Evolutionary conservation across 2,329 filamentous ascomycete genomes (phyloP).

Genomic region (Sporothrix globosa): DNA sequence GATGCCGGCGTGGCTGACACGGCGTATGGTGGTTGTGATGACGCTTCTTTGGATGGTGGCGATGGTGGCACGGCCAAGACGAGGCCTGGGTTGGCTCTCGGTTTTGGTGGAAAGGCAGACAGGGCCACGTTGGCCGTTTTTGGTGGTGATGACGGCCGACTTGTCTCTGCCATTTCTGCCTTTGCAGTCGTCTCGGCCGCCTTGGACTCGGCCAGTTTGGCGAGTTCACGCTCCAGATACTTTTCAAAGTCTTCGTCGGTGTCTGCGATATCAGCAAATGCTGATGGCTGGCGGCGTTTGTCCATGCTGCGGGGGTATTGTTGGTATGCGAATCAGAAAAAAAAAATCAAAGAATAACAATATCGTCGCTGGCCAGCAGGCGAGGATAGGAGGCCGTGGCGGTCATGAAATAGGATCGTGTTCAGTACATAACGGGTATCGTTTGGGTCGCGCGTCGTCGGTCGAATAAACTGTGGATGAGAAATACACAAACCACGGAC

Average conservation of each 20-base stretch:
- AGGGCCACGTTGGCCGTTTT: neutral
- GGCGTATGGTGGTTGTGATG: neutral
- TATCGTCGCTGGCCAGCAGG: conserved; percentile 22
- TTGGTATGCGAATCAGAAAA: neutral
- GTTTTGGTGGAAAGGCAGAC: conserved; percentile 12
- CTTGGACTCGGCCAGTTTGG: conserved; percentile 5
- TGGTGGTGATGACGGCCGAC: neutral
- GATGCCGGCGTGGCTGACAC: neutral
- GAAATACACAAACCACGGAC: neutral
- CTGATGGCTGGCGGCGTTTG: neutral
- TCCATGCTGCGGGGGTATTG: neutral
- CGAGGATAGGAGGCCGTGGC: conserved; percentile 8
- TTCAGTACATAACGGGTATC: neutral
- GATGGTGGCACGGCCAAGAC: neutral
- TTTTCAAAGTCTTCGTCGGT: conserved; percentile 28
- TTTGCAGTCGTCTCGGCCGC: neutral
- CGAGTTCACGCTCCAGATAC: conserved; percentile 22
- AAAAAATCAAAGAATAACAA: neutral
- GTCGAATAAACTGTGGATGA: neutral
- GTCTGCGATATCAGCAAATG: neutral
- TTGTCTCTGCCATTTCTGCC: neutral
- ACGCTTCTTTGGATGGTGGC: neutral
- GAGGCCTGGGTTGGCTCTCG: neutral
- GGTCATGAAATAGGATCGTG: neutral
- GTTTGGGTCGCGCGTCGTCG: neutral